phyloP scores from a whole-genome alignment of 139 green algal genomes.

The Coccomyxa sp. region DNA sequence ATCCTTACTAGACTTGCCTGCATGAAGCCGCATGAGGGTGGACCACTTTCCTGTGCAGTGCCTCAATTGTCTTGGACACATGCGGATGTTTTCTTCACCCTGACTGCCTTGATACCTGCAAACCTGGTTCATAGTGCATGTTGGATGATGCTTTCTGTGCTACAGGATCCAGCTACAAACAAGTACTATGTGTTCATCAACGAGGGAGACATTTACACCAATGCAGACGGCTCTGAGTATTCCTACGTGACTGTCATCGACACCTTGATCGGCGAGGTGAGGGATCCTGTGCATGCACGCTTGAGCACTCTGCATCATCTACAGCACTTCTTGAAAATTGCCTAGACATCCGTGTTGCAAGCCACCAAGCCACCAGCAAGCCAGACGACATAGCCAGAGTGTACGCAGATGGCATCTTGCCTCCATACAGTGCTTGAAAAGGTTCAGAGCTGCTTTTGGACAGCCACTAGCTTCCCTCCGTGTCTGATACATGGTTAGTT shows the following conservation, averaged over 20 bases:
- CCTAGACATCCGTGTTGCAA: too few relatives aligned
- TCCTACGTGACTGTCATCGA: conserved; percentile 17
- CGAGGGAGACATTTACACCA: conserved; percentile 15
- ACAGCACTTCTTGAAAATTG: too few relatives aligned
- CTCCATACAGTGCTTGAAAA: background rate
- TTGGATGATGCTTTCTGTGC: background rate
- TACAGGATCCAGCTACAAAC: conserved; percentile 3
- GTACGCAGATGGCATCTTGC: background rate
- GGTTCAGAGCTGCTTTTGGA: too few relatives aligned
- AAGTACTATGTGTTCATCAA: conserved; percentile 17
- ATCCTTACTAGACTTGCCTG: background rate
- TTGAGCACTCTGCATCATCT: background rate
- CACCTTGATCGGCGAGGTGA: conserved; percentile 3
- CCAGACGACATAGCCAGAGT: too few relatives aligned
- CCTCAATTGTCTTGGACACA: background rate
- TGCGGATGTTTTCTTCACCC: too few relatives aligned
- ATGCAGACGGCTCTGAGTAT: background rate
- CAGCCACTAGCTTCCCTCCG: too few relatives aligned
- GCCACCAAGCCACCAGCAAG: too few relatives aligned
- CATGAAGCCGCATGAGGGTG: background rate
- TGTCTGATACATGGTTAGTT: too few relatives aligned
- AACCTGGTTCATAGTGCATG: too few relatives aligned
- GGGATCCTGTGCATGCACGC: background rate
- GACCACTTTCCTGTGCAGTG: background rate
- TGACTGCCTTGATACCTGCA: too few relatives aligned